These are phyloP conservation scores for Neurospora sp. DNA, from an alignment of 495 filamentous ascomycete genomes.

Conservation along the genomic window DNA sequence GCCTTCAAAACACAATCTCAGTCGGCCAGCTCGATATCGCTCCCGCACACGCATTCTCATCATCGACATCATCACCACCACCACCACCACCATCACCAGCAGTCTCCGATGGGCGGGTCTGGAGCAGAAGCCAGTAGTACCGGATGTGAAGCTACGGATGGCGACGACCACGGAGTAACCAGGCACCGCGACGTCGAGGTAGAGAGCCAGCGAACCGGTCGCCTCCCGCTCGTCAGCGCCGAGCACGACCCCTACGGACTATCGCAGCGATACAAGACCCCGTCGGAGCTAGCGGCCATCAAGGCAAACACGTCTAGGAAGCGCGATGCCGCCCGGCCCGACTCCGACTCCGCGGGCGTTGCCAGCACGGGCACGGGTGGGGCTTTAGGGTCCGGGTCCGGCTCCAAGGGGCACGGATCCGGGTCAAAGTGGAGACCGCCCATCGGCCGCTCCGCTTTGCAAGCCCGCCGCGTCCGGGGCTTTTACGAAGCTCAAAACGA, in stretches of 20 bases:
- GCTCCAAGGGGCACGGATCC: not conserved
- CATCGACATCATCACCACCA: conserved; percentile 18
- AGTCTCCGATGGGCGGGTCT: conserved; percentile 18
- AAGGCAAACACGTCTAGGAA: conserved; percentile 76
- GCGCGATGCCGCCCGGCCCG: conserved; percentile 35
- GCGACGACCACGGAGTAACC: conserved; percentile 32
- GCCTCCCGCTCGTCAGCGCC: conserved; percentile 33
- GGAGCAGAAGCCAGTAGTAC: conserved; percentile 29
- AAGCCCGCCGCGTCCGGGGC: conserved; percentile 57
- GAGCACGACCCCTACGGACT: conserved; percentile 77
- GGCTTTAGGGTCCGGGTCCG: not conserved
- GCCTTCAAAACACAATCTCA: conserved; percentile 38
- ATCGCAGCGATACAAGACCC: conserved; percentile 65
- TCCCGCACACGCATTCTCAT: conserved; percentile 1
- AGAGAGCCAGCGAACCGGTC: conserved; percentile 49
- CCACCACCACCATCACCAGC: conserved; percentile 13
- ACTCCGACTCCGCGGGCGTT: conserved; percentile 13
- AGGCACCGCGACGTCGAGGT: conserved; percentile 58
- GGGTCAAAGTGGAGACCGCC: conserved; percentile 7
- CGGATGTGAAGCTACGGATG: conserved; percentile 36
- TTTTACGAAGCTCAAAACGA: conserved; percentile 93
- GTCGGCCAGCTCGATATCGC: conserved; percentile 9
- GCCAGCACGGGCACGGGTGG: conserved; percentile 21
- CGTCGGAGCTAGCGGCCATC: conserved; percentile 68
- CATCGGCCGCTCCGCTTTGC: conserved; percentile 27